Conservation (phyloP, 2,329 filamentous ascomycete genomes). For the Trichoderma oligosporum region DNA sequence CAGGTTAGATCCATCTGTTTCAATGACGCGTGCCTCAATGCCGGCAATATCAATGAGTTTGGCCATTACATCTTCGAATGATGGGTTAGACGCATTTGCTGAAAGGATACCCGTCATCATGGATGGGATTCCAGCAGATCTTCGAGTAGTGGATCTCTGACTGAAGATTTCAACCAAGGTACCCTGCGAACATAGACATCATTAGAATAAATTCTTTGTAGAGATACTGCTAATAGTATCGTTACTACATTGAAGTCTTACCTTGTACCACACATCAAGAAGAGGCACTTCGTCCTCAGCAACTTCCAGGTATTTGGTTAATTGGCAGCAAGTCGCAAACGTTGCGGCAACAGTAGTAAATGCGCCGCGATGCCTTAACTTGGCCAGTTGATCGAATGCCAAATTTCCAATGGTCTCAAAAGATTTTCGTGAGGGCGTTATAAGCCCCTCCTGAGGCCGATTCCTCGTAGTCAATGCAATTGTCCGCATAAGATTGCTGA, state of each 20-base stretch:
- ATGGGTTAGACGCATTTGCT: constrained; percentile 55
- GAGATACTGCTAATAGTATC: background rate
- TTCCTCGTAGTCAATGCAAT: constrained; percentile 55
- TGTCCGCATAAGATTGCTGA: constrained; percentile 66
- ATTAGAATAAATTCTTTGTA: background rate
- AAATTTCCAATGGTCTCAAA: constrained; percentile 67
- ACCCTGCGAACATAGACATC: constrained; percentile 38
- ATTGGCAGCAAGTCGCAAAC: constrained; percentile 74
- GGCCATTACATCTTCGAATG: constrained; percentile 62
- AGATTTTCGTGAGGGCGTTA: constrained; percentile 49
- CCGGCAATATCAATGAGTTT: constrained; percentile 59
- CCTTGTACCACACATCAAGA: constrained; percentile 68
- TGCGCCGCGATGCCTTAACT: constrained; percentile 82
- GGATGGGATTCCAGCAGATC: constrained; percentile 88
- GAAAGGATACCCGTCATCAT: constrained; percentile 78
- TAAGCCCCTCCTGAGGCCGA: constrained; percentile 39
- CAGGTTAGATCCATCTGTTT: constrained; percentile 63
- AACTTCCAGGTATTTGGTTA: constrained; percentile 48
- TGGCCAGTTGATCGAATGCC: constrained; percentile 77
- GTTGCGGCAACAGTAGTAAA: constrained; percentile 91
- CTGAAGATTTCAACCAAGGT: constrained; percentile 67
- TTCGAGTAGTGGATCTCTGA: constrained; percentile 76
- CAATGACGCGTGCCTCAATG: constrained; percentile 48
- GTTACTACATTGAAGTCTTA: constrained; percentile 30
- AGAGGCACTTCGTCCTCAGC: constrained; percentile 39